phyloP scores from a whole-genome alignment of 139 green algal species.

The Coccomyxa sp. region DNA sequence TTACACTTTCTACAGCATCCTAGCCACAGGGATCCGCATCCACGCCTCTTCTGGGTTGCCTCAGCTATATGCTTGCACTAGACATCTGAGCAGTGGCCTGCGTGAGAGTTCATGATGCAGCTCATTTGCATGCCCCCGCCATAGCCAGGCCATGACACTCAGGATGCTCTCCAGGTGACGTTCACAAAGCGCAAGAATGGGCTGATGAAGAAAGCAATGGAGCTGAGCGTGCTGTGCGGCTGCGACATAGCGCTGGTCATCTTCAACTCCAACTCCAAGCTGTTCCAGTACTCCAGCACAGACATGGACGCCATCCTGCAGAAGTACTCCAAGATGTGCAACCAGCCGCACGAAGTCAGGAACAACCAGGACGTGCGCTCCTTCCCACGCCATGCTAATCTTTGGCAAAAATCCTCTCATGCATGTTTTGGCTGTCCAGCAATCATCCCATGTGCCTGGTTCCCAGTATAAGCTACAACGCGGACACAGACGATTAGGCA shows the following conservation, averaged over 20 bases:
- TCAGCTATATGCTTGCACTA: too few relatives aligned
- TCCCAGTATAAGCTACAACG: conserved; percentile 9
- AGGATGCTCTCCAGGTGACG: conserved; percentile 20
- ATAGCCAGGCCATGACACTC: neutral
- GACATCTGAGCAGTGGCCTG: too few relatives aligned
- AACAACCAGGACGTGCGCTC: conserved; percentile 52
- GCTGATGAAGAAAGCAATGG: conserved; percentile 79
- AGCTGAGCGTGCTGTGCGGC: conserved; percentile 76
- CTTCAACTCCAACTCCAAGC: conserved; percentile 53
- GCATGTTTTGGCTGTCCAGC: too few relatives aligned
- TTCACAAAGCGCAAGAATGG: conserved; percentile 66
- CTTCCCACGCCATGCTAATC: too few relatives aligned
- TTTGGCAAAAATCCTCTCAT: neutral
- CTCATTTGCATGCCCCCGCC: too few relatives aligned
- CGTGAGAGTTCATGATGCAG: too few relatives aligned
- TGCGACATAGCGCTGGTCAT: conserved; percentile 77
- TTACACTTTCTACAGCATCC: too few relatives aligned
- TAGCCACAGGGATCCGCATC: too few relatives aligned
- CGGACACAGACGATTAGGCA: too few relatives aligned
- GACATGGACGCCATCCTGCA: conserved; percentile 64
- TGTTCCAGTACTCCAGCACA: conserved; percentile 64
- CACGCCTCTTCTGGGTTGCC: too few relatives aligned
- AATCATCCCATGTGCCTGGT: neutral
- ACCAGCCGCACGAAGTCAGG: conserved; percentile 55
- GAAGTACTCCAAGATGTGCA: conserved; percentile 40